A percentile compares a stretch with the other conserved stretches of the same genome.
Evolutionary conservation across 257 asterid species (phyloP).

Genomic region (Striga asiatica): DNA sequence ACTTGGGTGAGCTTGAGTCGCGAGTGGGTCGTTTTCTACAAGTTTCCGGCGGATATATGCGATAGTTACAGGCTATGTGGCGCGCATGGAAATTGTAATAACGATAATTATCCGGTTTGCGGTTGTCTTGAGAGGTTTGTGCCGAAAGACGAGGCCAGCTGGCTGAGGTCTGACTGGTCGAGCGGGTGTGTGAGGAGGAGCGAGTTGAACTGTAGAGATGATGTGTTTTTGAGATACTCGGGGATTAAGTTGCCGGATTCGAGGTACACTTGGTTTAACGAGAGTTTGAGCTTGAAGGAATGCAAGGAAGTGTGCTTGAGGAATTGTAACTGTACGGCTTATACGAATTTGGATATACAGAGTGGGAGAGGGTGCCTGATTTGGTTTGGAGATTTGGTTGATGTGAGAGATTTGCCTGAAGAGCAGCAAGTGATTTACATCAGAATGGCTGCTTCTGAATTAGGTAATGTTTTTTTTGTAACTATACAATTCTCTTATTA

Average conservation of each 20-base stretch:
- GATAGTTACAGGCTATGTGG: not conserved
- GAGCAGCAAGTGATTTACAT: constrained; percentile 20
- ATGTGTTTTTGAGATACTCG: not conserved
- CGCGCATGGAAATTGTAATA: not conserved
- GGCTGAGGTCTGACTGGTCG: not conserved
- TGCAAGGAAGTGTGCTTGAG: constrained; percentile 24
- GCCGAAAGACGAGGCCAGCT: not conserved
- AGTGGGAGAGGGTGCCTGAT: constrained; percentile 31
- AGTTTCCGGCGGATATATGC: not conserved
- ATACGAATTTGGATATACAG: constrained; percentile 20
- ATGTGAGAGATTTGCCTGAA: constrained; percentile 17
- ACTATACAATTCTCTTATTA: too few species aligned
- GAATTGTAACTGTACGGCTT: constrained; percentile 39
- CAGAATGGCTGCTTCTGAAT: constrained; percentile 26
- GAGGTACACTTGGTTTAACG: not conserved
- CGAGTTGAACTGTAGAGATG: not conserved
- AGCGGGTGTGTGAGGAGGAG: not conserved
- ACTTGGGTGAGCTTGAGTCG: not conserved
- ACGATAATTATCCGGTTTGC: not conserved
- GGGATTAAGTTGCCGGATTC: constrained; percentile 2
- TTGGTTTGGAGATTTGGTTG: constrained; percentile 32
- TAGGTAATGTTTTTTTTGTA: constrained; percentile 8
- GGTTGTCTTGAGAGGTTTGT: not conserved
- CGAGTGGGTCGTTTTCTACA: not conserved
- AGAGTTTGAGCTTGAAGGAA: constrained; percentile 18